These are phyloP conservation scores for Taiozyma sp. DNA, from an alignment of 1,139 yeast genomes.

Conservation along the genomic window DNA sequence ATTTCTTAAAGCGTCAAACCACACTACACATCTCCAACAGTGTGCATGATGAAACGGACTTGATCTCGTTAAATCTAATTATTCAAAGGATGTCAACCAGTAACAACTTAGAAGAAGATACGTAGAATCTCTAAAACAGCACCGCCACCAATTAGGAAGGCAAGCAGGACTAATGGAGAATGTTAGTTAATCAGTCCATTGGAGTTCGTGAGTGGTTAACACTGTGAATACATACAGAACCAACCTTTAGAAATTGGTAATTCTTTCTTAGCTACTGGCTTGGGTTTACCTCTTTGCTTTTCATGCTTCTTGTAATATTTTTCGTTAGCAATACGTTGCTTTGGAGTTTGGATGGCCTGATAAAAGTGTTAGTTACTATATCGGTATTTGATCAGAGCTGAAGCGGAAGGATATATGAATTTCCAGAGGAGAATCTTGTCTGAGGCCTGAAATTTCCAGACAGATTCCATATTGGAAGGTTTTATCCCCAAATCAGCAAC, in stretches of 20 bases:
- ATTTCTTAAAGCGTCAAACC: no score
- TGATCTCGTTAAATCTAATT: neutral
- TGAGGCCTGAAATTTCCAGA: neutral
- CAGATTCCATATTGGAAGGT: no score
- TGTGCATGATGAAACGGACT: neutral
- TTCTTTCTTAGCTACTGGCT: constrained; percentile 40
- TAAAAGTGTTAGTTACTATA: neutral
- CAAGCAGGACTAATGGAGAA: constrained; percentile 38
- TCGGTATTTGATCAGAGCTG: no score
- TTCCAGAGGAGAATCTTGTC: no score
- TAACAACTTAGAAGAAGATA: constrained; percentile 36
- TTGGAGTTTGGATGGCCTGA: constrained; percentile 62
- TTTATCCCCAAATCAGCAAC: no score
- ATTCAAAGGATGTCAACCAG: neutral
- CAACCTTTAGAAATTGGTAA: constrained; percentile 54
- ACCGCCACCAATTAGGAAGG: constrained; percentile 78
- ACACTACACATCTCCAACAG: no score
- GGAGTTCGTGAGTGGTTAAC: no score
- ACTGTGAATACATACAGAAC: constrained; percentile 39
- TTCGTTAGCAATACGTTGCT: constrained; percentile 79
- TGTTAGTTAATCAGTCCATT: neutral
- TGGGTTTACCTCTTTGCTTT: constrained; percentile 60
- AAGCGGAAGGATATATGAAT: no score
- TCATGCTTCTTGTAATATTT: constrained; percentile 74
- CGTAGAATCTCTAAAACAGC: constrained; percentile 68